A percentile compares a stretch with the other conserved stretches of the same genome.
Evolutionary conservation across 129 eudicot genomes (phyloP).

Genomic region (Arctium lappa): DNA sequence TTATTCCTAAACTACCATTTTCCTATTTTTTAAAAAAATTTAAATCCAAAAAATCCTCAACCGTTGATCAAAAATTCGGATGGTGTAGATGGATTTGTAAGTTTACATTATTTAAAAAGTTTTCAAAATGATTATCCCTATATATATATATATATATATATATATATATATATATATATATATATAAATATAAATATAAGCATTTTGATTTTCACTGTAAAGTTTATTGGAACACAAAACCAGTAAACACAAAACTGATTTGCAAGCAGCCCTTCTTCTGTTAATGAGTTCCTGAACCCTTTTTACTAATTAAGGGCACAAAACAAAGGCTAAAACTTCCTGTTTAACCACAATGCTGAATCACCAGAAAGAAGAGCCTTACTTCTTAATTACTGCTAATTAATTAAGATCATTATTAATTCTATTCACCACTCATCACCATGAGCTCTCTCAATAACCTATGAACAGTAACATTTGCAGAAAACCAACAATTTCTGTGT

Average conservation of each 20-base stretch:
- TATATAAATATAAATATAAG: not conserved
- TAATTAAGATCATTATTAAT: not conserved
- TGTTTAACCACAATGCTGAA: too few relatives aligned
- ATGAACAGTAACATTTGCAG: slow-evolving; percentile 8
- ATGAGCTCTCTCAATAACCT: not conserved
- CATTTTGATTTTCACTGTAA: not conserved
- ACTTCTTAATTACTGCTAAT: not conserved
- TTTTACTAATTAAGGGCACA: not conserved
- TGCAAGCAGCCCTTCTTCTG: not conserved
- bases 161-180: too few relatives aligned
- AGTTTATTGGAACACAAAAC: not conserved
- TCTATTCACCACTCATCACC: not conserved
- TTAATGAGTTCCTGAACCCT: not conserved
- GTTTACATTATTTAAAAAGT: too few relatives aligned
- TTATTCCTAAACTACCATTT: too few relatives aligned
- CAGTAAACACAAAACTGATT: not conserved
- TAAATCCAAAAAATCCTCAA: too few relatives aligned
- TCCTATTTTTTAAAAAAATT: too few relatives aligned
- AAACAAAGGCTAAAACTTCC: not conserved
- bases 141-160: too few relatives aligned
- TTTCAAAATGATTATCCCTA: not conserved
- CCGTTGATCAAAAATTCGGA: too few relatives aligned
- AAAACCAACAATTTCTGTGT: not conserved
- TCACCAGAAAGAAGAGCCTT: not conserved
- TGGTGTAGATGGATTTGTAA: too few relatives aligned